Evolutionary conservation across 1,284 basidiomycete genomes (phyloP), one percentile per base, ranked within the genome.

Genomic region (Coniferiporia weirii): DNA sequence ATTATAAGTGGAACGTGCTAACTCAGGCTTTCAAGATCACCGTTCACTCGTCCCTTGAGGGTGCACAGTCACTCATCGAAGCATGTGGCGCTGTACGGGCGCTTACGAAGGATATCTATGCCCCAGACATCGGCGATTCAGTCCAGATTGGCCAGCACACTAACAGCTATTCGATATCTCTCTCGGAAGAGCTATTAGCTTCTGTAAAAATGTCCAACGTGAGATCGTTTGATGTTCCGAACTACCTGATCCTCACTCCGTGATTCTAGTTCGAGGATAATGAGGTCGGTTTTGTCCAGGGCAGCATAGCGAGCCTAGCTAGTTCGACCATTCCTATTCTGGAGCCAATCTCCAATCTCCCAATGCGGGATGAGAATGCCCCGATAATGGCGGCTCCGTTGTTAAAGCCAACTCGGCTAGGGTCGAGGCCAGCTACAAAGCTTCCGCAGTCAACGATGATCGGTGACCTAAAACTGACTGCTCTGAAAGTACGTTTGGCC

Each of bases 61-160:
- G 91, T 0, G 87, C 93, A 0, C 76, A 83, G 38, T 78, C 85
- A 3, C 80, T 98, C 8, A 82, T 93, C 35, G 81, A 86, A 59
- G 91, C 89, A 65, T 94, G 93, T 68, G 80, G 80, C 19, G 85
- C 89, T 44, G 90, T 93, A 54, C 84, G 90, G 1, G 78, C 89
- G 0, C 89, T 97, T 83, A 95, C 95, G 2, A 87, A 88, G 68
- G 95, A 98, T 62, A 91, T 99, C 38, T 93, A 83, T 70, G 82
- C 89, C 2, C 95, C 97, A 0, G 68, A 70, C 4, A 76, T 82
- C 32, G 86, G 87, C 43, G 88, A 95, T 69, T 83, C 77, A 8
- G 75, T 98, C 43, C 87, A 89, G 68, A 95, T 99, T 64, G 97
- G 97, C 46, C 95, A 98, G 72, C 93, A 98, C 66, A 96, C 93